These are phyloP conservation scores for Dryadomyces quercus-mongolicae DNA, from an alignment of 2,329 filamentous ascomycete genomes.

Conservation along the genomic window DNA sequence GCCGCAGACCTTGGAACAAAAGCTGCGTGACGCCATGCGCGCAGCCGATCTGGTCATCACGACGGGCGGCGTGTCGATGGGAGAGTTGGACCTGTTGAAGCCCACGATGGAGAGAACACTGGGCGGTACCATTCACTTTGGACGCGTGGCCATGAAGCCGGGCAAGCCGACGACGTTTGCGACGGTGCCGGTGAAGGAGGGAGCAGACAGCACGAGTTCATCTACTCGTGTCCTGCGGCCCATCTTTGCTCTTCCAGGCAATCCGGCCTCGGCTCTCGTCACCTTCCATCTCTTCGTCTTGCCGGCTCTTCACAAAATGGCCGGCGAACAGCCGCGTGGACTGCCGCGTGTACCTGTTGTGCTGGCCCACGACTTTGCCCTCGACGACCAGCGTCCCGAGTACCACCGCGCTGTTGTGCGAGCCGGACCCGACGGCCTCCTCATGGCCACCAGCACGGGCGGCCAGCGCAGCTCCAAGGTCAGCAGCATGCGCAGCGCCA, in stretches of 20 bases:
- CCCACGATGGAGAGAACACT: conserved; percentile 86
- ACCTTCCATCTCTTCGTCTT: conserved; percentile 92
- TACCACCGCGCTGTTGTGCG: conserved; percentile 78
- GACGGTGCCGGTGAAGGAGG: conserved; percentile 59
- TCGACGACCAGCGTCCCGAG: conserved; percentile 69
- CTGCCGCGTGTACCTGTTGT: conserved; percentile 61
- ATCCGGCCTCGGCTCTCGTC: conserved; percentile 85
- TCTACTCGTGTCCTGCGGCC: conserved; percentile 46
- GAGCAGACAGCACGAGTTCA: conserved; percentile 13
- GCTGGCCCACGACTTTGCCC: conserved; percentile 58
- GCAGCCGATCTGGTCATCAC: conserved; percentile 76
- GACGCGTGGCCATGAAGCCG: conserved; percentile 93
- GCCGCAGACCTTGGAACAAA: conserved; percentile 61
- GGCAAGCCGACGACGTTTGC: conserved; percentile 97
- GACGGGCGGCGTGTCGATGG: conserved; percentile 93
- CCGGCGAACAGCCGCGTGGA: conserved; percentile 55
- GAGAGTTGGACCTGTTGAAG: conserved; percentile 91
- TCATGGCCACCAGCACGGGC: conserved; percentile 74
- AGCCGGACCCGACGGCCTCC: conserved; percentile 49
- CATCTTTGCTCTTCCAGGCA: conserved; percentile 86
- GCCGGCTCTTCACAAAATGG: conserved; percentile 67
- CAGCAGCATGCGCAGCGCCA: conserved; percentile 78
- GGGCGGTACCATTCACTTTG: conserved; percentile 90
- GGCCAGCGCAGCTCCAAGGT: conserved; percentile 83
- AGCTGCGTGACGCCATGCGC: conserved; percentile 62